Evolutionary conservation across 1,284 basidiomycete species (phyloP), one percentile per base, ranked within the genome.

Genomic region (Trichosporon ovoides): DNA sequence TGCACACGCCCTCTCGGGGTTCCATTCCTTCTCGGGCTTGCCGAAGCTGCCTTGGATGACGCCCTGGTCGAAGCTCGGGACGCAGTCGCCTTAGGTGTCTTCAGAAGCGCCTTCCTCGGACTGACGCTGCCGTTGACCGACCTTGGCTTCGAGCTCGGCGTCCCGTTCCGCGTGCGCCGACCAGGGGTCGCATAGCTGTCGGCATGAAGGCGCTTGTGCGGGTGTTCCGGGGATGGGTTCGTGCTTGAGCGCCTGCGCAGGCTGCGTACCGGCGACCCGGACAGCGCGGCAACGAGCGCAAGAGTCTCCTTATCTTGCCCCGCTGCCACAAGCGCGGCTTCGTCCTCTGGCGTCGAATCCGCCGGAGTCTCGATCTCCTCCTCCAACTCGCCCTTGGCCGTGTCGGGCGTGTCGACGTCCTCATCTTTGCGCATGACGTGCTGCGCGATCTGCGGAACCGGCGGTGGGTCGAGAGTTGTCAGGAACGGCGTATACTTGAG

Each of bases 401-500:
- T 48, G 16, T 18, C 43, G 16, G 24, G 22, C 19, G 24, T 22
- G 12, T 24, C 28, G 22, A 28, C 22, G 28, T 24, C 28, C 14
- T 48, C 43, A n/a, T 48, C 43, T 14, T 48, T 48, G 12, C 43
- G 43, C 14, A 24, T 48, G 6, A 48, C 22, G n/a, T 48, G 43
- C 43, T 48, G 43, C 24, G 43, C 43, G 11, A 48, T 48, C 28
- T 48, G 43, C 5, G 43, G 43, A 14, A 48, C 43, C 1, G 43
- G 40, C 6, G 51, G 33, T 0, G 60, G 57, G n/a, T 54, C 60
- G 22, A 73, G 64, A 13, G 73, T 68, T 22, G 93, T 77, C 38
- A 96, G 79, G 79, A 96, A 98, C 6, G 95, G 95, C 62, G 87
- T 93, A 89, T 96, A 98, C 70, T 91, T 92, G 61, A 98, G 82